These are phyloP conservation scores for Exophiala sideris DNA, from an alignment of 2,329 filamentous ascomycete genomes.

Conservation along the genomic window DNA sequence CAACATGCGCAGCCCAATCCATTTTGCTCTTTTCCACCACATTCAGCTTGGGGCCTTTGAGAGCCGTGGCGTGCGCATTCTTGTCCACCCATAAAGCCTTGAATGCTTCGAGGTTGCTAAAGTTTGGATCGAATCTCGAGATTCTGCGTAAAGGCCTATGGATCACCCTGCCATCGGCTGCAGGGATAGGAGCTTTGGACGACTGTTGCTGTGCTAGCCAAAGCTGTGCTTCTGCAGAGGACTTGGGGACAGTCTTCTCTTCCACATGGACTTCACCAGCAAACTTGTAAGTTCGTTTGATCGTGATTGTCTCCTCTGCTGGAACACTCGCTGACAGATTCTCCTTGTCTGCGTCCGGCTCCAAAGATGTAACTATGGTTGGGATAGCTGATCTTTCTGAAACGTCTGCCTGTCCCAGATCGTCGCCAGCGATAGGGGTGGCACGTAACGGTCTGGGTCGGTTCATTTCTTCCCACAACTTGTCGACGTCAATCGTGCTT, in stretches of 20 bases:
- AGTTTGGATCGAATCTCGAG: slow-evolving; percentile 47
- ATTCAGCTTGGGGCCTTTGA: slow-evolving; percentile 59
- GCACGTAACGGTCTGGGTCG: slow-evolving; percentile 28
- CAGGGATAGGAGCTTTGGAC: slow-evolving; percentile 24
- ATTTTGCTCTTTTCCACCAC: slow-evolving; percentile 64
- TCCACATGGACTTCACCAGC: slow-evolving; percentile 55
- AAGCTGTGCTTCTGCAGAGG: slow-evolving; percentile 54
- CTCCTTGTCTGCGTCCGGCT: slow-evolving; percentile 24
- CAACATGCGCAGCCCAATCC: slow-evolving; percentile 64
- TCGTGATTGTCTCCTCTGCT: slow-evolving; percentile 50
- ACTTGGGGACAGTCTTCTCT: slow-evolving; percentile 51
- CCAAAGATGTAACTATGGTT: slow-evolving; percentile 3
- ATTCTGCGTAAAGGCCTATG: slow-evolving; percentile 41
- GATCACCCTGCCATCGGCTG: slow-evolving; percentile 29
- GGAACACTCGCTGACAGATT: slow-evolving; percentile 21
- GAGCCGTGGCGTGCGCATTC: slow-evolving; percentile 28
- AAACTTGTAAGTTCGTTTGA: slow-evolving; percentile 57
- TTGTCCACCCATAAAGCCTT: slow-evolving; percentile 31
- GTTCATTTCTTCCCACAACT: slow-evolving; percentile 54
- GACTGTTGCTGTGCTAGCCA: slow-evolving; percentile 48
- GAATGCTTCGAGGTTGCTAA: slow-evolving; percentile 30
- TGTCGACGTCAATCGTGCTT: slow-evolving; percentile 55
- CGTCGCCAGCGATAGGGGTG: slow-evolving; percentile 12
- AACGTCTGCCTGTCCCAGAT: slow-evolving; percentile 15
- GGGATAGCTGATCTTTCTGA: neutral